Base-by-base conservation (phyloP, 371 early-diverging fungal genomes). In the Actinomortierella wolfii region DNA sequence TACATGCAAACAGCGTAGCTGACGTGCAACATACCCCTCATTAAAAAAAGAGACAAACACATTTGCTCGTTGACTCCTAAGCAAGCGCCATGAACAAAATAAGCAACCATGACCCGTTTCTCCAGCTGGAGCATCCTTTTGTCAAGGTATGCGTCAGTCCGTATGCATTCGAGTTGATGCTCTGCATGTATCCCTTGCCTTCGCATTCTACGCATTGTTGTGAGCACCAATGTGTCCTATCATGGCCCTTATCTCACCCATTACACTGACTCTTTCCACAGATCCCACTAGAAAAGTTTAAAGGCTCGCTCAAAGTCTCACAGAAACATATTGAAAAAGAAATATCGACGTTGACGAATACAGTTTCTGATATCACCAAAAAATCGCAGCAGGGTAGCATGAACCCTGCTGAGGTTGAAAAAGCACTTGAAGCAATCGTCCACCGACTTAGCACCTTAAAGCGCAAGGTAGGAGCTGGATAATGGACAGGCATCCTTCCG, bases 231-330 rank as follows among this genome's bases (percentile, higher is more conserved):
- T 5, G 4, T 51, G 20, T 20, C 17, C 25, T 20, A 20, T 17
- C 17, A 23, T 34, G 42, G 29, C 8, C 14, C 28, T 8, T 39
- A 17, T 4, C 21, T 7, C 20, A 24, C 15, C 42, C 29, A 23
- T 46, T 17, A 15, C 18, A 24, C 39, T 45, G 34, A 25, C 40
- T 21, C 58, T 52, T 51, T 29, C 39, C 9, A 44, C 63, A 96
- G 95, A 94, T 94, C 17, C 95, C 97, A 14, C 81, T 90, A 45
- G 97, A 97, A 76, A 95, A 95, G 78, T 83, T 95, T 47, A 86
- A 88, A 56, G 89, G 90, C 58, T 81, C 94, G 3, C 89, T 89
- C 65, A 88, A 92, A 60, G 79, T 82, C 24, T 88, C 92, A 26
- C 91, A 92, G 67, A 92, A 92, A 63, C 85, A 87, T 46, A 80